Base-by-base conservation (phyloP, 352 stramenopile genomes). In the Elongisporangium undulatum region DNA sequence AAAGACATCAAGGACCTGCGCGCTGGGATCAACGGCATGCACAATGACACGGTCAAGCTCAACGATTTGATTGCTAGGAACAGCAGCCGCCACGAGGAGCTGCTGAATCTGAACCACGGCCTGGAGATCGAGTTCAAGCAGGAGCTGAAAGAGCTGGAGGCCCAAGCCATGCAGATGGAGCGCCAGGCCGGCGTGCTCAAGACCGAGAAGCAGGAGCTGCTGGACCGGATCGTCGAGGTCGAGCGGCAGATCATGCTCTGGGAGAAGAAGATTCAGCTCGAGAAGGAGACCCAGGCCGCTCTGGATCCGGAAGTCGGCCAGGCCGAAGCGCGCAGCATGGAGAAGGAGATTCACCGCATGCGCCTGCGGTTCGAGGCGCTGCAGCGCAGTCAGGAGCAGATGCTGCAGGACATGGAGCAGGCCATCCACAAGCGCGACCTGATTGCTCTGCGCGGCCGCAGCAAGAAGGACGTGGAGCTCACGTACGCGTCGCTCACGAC, bases 281-380 rank as follows among this genome's bases (percentile, higher is more conserved):
- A 99, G 67, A 97, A 97, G 58, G 94, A 98, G 70, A 98, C 95
- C 0, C 91, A 98, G 66, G 90, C 85, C 19, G 90, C 93, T 10
- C 69, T 99, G 15, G 92, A 98, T 64, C 95, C 93, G 8, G 89
- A 93, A 48, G 89, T 97, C 45, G 94, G 94, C 24, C 88, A 96
- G 53, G 80, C 82, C 2, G 94, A 98, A 65, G 89, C 90, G 16
- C 82, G 85, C 29, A 85, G 74, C 48, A 98, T 99, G 94, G 89
- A 98, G 67, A 96, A 96, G 56, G 95, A 98, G 73, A 98, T 98
- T 51, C 90, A 98, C 68, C 86, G 93, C 53, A 98, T 99, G 96
- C 85, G 89, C 20, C 66, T 98, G 55, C 79, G 90, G 2, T 78
- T 98, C n/a, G 93, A 97, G 39, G 80, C 77, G 1, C 83, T 98